Conservation (phyloP, 2,329 filamentous ascomycete species). For the Fonsecaea nubica region DNA sequence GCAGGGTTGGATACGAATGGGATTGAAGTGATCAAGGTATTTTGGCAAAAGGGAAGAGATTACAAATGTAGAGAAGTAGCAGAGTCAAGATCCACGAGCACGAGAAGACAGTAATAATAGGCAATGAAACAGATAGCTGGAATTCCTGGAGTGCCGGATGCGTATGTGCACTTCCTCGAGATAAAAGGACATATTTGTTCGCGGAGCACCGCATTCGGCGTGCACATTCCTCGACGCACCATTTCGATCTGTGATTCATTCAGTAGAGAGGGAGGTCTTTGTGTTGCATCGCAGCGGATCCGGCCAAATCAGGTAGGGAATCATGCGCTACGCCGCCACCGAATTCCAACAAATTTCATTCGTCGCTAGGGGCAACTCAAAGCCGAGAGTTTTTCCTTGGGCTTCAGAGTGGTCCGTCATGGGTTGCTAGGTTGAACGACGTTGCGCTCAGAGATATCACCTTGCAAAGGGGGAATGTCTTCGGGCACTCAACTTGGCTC, state of each 20-base stretch:
- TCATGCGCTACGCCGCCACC: conserved; percentile 19
- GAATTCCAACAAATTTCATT: conserved; percentile 10
- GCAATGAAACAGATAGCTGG: conserved; percentile 17
- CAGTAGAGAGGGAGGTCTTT: conserved; percentile 16
- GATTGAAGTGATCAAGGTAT: conserved; percentile 18
- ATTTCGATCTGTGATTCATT: conserved; percentile 17
- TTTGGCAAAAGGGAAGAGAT: conserved; percentile 17
- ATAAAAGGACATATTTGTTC: conserved; percentile 19
- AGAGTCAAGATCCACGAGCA: conserved; percentile 18
- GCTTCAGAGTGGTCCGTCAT: conserved; percentile 9
- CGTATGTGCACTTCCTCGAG: conserved; percentile 19
- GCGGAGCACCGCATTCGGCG: conserved; percentile 15
- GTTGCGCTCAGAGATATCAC: conserved; percentile 6
- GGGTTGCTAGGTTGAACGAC: conserved; percentile 6
- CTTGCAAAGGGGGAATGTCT: conserved; percentile 10
- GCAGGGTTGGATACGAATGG: conserved; percentile 7
- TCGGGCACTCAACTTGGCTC: conserved; percentile 5
- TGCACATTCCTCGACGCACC: conserved; percentile 12
- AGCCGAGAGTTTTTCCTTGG: conserved; percentile 1
- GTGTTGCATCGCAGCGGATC: conserved; percentile 10
- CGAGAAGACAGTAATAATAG: conserved; percentile 12
- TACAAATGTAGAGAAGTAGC: conserved; percentile 9
- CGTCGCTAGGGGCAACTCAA: conserved; percentile 8
- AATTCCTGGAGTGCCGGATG: conserved; percentile 20
- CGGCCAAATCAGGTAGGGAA: conserved; percentile 16